A percentile compares a stretch with the other conserved stretches of the same genome.
Conservation (phyloP, 495 filamentous ascomycete species). For the Penicillium bovifimosum region DNA sequence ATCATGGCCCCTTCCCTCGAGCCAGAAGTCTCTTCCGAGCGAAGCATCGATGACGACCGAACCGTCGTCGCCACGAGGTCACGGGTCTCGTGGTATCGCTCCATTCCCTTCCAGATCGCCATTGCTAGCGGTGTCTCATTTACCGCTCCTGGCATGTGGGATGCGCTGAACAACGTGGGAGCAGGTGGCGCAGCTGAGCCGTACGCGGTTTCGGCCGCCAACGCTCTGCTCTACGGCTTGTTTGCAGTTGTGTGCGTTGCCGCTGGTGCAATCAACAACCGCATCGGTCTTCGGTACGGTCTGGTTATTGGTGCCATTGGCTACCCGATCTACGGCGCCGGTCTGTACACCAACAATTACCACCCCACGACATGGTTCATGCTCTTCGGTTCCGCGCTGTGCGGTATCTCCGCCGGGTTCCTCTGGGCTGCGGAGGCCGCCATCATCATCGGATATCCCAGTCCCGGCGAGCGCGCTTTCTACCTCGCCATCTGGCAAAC, state of each 20-base stretch:
- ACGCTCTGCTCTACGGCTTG: constrained; percentile 29
- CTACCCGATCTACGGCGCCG: constrained; percentile 43
- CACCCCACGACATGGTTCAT: constrained; percentile 58
- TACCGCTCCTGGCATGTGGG: constrained; percentile 34
- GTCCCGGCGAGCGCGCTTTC: constrained; percentile 51
- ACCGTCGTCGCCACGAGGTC: not conserved
- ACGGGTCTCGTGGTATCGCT: constrained; percentile 16
- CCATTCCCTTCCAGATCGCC: constrained; percentile 30
- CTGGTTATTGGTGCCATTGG: constrained; percentile 51
- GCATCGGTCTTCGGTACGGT: constrained; percentile 55
- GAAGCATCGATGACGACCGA: not conserved
- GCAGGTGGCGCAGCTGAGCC: constrained; percentile 32
- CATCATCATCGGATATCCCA: constrained; percentile 61
- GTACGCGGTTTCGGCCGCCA: constrained; percentile 30
- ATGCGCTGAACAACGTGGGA: constrained; percentile 32
- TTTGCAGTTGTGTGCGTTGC: constrained; percentile 30
- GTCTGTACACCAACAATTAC: constrained; percentile 60
- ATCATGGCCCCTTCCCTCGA: not conserved
- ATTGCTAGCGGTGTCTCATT: constrained; percentile 31
- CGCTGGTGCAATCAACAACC: constrained; percentile 37
- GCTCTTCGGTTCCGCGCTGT: constrained; percentile 57
- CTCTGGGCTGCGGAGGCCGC: constrained; percentile 63
- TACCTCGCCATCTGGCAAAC: constrained; percentile 38
- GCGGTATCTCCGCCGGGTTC: constrained; percentile 59
- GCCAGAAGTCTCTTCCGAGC: constrained; percentile 1